These are phyloP conservation scores for Gaeumannomyces sp. DNA, from an alignment of 2,329 filamentous ascomycete species.

Conservation along the genomic window DNA sequence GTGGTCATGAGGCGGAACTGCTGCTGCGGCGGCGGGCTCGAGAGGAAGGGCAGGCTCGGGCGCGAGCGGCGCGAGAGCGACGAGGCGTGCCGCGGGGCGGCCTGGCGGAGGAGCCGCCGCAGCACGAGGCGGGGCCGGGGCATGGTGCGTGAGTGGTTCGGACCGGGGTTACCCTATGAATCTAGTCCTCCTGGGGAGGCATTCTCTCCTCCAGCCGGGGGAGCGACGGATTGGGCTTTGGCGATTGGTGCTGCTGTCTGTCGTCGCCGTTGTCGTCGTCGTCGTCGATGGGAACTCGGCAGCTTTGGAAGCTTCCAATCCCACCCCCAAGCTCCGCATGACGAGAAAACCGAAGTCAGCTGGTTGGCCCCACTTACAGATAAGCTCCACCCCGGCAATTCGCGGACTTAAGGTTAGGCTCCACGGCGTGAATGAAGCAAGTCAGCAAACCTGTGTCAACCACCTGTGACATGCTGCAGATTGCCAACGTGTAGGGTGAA, in stretches of 20 bases:
- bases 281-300: too few species aligned
- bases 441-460: neutral
- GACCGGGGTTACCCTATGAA: neutral
- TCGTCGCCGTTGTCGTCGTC: neutral
- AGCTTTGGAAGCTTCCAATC: neutral
- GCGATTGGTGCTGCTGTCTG: neutral
- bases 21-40: constrained; percentile 39
- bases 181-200: neutral
- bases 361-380: neutral
- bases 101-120: constrained; percentile 25
- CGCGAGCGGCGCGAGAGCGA: constrained; percentile 28
- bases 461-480: neutral
- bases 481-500: neutral
- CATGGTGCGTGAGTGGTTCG: constrained; percentile 22
- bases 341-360: neutral
- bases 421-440: neutral
- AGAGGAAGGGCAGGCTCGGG: constrained; percentile 46
- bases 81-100: constrained; percentile 17
- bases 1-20: constrained; percentile 73
- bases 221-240: neutral
- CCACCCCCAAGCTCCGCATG: neutral
- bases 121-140: constrained; percentile 30
- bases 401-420: too few species aligned
- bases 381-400: neutral
- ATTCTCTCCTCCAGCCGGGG: neutral